These are phyloP conservation scores for Pichia ethanolica DNA, from an alignment of 805 yeast genomes.

Conservation along the genomic window DNA sequence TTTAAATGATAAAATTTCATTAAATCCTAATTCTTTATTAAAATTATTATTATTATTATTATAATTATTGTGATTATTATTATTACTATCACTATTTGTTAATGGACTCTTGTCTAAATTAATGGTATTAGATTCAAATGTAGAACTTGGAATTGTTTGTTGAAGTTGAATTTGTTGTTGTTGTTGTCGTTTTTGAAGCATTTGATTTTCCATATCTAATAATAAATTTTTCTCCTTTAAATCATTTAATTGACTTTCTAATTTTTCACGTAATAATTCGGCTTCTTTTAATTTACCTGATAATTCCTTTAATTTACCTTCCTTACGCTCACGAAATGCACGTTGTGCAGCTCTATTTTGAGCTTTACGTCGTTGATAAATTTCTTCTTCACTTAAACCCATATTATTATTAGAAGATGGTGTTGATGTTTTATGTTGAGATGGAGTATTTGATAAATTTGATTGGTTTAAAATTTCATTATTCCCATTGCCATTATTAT, in stretches of 20 bases:
- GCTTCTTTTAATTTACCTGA: slow-evolving; percentile 50
- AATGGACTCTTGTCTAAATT: background rate
- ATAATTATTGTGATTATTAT: background rate
- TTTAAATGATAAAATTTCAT: slow-evolving; percentile 8
- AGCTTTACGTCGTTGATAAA: slow-evolving; percentile 56
- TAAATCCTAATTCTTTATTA: background rate
- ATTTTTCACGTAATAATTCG: slow-evolving; percentile 38
- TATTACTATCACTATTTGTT: background rate
- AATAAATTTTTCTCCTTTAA: slow-evolving; percentile 46
- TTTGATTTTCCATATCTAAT: slow-evolving; percentile 56
- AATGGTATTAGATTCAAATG: background rate
- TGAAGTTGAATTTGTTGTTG: slow-evolving; percentile 19
- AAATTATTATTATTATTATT: no score
- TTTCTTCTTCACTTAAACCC: slow-evolving; percentile 27
- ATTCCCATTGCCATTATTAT: background rate
- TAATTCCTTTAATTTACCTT: slow-evolving; percentile 60
- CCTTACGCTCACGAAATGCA: slow-evolving; percentile 80
- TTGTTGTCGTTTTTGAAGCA: slow-evolving; percentile 31
- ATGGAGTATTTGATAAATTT: no score
- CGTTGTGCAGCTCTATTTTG: slow-evolving; percentile 85
- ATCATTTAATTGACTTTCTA: slow-evolving; percentile 35
- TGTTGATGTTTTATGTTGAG: no score
- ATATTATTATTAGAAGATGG: background rate
- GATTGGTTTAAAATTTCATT: no score
- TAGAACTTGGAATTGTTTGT: background rate